phyloP scores from a whole-genome alignment of 2,329 filamentous ascomycete species.

The Aspergillus quadricinctus region DNA sequence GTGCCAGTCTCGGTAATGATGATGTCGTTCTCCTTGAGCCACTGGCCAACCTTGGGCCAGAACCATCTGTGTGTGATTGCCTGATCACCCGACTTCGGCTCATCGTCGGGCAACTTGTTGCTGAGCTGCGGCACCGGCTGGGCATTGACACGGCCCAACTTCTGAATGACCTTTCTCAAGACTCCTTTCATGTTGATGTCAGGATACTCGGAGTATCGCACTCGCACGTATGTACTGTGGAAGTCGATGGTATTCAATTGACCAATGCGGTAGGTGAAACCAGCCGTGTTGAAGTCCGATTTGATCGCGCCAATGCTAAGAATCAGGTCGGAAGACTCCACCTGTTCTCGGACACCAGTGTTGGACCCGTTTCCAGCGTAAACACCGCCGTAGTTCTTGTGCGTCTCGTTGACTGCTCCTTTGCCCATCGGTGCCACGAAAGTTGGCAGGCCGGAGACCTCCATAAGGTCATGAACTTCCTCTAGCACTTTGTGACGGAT shows the following conservation, averaged over 20 bases:
- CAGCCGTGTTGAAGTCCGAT: constrained; percentile 52
- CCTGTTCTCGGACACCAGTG: constrained; percentile 40
- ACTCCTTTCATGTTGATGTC: constrained; percentile 77
- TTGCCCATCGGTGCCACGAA: constrained; percentile 93
- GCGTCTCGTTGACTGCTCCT: constrained; percentile 71
- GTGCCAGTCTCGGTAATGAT: constrained; percentile 86
- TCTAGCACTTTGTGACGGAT: constrained; percentile 69
- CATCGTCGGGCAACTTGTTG: constrained; percentile 48
- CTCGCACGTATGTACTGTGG: constrained; percentile 69
- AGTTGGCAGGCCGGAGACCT: constrained; percentile 70
- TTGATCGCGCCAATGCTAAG: constrained; percentile 43
- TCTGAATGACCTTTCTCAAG: constrained; percentile 63
- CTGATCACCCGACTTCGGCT: constrained; percentile 28
- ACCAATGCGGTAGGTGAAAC: constrained; percentile 77
- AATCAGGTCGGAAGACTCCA: constrained; percentile 40
- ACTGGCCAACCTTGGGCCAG: constrained; percentile 72
- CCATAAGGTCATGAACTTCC: constrained; percentile 68
- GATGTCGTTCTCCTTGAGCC: constrained; percentile 68
- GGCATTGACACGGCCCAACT: constrained; percentile 53
- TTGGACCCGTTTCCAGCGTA: constrained; percentile 77
- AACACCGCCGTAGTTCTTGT: constrained; percentile 74
- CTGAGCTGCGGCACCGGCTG: constrained; percentile 50
- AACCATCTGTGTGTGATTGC: constrained; percentile 53
- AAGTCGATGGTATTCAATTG: constrained; percentile 79
- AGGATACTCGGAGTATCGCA: constrained; percentile 76